These are phyloP conservation scores for Alternaria angustiovoidea DNA, from an alignment of 2,329 filamentous ascomycete genomes.

Conservation along the genomic window DNA sequence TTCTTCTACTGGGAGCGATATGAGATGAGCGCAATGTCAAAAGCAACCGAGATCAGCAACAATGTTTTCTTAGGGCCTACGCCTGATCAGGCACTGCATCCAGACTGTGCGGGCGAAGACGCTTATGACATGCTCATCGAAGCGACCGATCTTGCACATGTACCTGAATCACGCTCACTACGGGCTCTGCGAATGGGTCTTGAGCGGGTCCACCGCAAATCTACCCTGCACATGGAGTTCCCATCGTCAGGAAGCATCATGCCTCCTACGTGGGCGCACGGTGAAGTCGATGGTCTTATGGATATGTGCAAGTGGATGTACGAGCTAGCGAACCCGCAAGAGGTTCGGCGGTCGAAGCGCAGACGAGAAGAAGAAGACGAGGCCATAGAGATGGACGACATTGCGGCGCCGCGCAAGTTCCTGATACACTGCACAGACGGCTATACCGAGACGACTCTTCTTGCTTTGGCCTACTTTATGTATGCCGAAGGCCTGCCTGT, in stretches of 20 bases:
- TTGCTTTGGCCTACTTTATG: constrained; percentile 91
- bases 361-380: constrained; percentile 59
- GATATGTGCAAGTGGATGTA: constrained; percentile 92
- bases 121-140: constrained; percentile 88
- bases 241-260: constrained; percentile 94
- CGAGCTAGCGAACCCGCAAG: constrained; percentile 74
- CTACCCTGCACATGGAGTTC: constrained; percentile 74
- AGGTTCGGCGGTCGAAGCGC: constrained; percentile 52
- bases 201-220: constrained; percentile 52
- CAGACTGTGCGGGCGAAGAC: constrained; percentile 54
- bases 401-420: constrained; percentile 66
- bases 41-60: constrained; percentile 83
- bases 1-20: constrained; percentile 87
- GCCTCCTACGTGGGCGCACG: constrained; percentile 81
- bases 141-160: constrained; percentile 81
- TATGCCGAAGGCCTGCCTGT: constrained; percentile 84
- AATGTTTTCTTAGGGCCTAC: constrained; percentile 94
- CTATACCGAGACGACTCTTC: constrained; percentile 91
- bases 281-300: constrained; percentile 83
- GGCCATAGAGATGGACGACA: constrained; percentile 63
- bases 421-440: constrained; percentile 94
- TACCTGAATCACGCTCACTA: constrained; percentile 74
- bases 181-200: constrained; percentile 67
- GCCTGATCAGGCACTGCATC: constrained; percentile 69
- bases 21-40: constrained; percentile 95